A percentile compares a stretch with the other conserved stretches of the same genome.
Evolutionary conservation across 2,329 filamentous ascomycete species (phyloP).

Genomic region (Phyllosticta citriasiana): DNA sequence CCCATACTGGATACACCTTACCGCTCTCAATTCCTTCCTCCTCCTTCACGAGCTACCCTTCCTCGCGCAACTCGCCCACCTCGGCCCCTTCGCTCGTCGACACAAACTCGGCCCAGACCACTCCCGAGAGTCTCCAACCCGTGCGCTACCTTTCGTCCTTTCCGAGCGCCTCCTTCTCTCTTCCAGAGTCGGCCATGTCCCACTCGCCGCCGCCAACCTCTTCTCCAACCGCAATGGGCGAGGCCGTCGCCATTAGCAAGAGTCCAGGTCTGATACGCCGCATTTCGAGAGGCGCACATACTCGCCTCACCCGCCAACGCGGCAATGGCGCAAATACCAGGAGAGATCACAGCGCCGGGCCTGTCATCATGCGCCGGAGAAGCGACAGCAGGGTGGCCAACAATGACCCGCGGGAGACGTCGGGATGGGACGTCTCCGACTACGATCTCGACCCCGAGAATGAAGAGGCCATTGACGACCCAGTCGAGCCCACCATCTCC

Average conservation of each 20-base stretch:
- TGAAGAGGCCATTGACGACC: constrained; percentile 38
- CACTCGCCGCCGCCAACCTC: constrained; percentile 41
- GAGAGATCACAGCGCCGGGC: constrained; percentile 80
- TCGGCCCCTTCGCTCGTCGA: constrained; percentile 34
- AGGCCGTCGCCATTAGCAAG: constrained; percentile 47
- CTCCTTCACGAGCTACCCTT: constrained; percentile 21
- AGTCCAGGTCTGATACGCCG: constrained; percentile 67
- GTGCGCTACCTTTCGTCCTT: constrained; percentile 44
- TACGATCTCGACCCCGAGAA: constrained; percentile 44
- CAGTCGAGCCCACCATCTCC: constrained; percentile 21
- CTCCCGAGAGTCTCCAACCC: constrained; percentile 53
- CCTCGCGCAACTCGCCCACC: constrained; percentile 31
- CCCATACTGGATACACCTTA: background rate
- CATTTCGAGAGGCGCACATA: constrained; percentile 70
- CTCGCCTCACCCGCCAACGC: constrained; percentile 58
- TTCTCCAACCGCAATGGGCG: constrained; percentile 49
- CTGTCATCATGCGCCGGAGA: constrained; percentile 73
- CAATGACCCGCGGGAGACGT: constrained; percentile 21
- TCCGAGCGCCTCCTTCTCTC: constrained; percentile 49
- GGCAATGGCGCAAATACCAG: constrained; percentile 61
- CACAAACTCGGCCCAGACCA: constrained; percentile 51
- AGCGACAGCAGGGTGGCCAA: constrained; percentile 78
- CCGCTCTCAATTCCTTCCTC: constrained; percentile 8
- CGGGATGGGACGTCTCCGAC: constrained; percentile 38
- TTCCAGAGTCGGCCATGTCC: constrained; percentile 61